Base-by-base conservation (phyloP, 257 asterid genomes). In the Jasminum sambac region DNA sequence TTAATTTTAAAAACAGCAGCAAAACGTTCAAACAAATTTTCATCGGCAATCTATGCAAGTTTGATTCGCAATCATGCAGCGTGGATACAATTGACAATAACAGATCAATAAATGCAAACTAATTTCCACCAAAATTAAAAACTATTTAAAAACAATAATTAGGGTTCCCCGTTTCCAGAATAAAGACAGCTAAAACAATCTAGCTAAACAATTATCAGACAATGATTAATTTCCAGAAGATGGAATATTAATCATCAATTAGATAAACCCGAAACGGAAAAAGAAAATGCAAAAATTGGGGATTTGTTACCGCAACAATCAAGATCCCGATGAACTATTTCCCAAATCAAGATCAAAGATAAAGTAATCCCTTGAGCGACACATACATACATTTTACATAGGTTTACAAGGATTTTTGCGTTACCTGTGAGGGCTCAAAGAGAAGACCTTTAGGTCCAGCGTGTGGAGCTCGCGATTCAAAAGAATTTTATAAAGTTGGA, bases 341-440 rank as follows among this genome's bases (percentile, higher is more conserved):
- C 58, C 61, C 6, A 13, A 10, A 21, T 55, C 61, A 55, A 55
- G 61, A 55, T 55, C 61, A 9, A 55, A 30, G 9, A 0, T 55
- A 55, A 43, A 10, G 1, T 5, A 43, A 13, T 43, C 16, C 4
- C 2, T 43, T 4, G 5, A 43, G 50, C 50, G 11, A 43, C 11
- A 43, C 14, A 17, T 8, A 19, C 30, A 21, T 23, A 55, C 12
- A 55, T 17, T 17, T 55, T 21, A 55, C 0, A 30, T 7, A 55
- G 30, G 13, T 55, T 50, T 50, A 50, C 60, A 50, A n/a, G 26
- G 19, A 50, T 6, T n/a, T 50, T 17, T 48, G 8, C 23, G 59
- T 55, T 50, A 55, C 62, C 62, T 55, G 34, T 55, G 62, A 55
- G 62, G 34, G 16, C 16, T 21, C 24, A 17, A 50, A 50, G 62